Evolutionary conservation across 768 basidiomycete genomes (phyloP), one percentile per base, ranked within the genome.

Genomic region (Termitomyces heimii): DNA sequence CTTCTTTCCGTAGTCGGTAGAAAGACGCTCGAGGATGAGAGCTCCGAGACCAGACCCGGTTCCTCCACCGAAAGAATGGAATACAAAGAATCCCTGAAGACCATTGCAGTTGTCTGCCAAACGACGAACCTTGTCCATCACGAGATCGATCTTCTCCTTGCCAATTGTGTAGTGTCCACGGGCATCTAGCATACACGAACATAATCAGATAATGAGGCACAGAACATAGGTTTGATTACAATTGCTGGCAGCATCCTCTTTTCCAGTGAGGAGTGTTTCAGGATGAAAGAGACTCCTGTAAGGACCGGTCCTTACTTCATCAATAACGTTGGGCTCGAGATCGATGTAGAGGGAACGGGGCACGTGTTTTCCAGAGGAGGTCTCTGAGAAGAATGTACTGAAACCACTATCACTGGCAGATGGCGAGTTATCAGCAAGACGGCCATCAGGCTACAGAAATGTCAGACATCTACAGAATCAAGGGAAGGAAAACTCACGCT

Each of bases 211-310:
- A 16, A 39, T 28, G 47, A 46, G 29, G 42, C 44, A 55, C 55
- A 56, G 34, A 60, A 62, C 63, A 60, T 52, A 60, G 45, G 9
- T 14, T 24, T n/a, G 72, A 84, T 71, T 70, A 94, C 94, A 99
- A 74, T 99, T 99, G 82, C 97, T 99, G 62, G 96, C 96, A 50
- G 96, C 96, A 67, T 99, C 96, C 78, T 99, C 96, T 77, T 98
- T 98, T 68, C 96, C 96, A 55, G 90, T 89, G 71, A 98, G 86
- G 76, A 99, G 83, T 47, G 93, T 91, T 78, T 98, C 96, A 0
- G 96, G 96, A 73, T 99, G 96, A 78, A 99, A 99, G 29, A 99
- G 84, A 58, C 88, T 87, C 70, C 92, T 82, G 78, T 98, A 97
- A 42, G 86, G 81, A 65, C 96, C 96, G 43, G 82, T 86, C 74